Conservation (phyloP, 2,329 filamentous ascomycete species). For the Alternaria gaisen region DNA sequence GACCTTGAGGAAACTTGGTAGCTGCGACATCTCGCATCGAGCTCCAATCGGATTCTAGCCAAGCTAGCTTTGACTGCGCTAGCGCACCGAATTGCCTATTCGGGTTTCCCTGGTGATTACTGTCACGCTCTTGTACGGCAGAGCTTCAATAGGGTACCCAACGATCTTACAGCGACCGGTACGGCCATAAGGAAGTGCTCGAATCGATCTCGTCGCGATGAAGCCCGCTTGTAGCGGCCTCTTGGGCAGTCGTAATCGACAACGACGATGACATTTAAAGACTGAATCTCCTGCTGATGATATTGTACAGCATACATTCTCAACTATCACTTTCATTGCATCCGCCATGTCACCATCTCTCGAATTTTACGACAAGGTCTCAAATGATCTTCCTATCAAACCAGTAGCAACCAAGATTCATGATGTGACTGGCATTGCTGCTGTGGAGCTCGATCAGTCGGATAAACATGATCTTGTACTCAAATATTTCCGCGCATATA, state of each 20-base stretch:
- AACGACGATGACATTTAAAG: neutral
- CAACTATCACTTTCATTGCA: neutral
- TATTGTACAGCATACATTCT: neutral
- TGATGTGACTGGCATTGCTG: constrained; percentile 13
- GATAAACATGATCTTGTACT: constrained; percentile 19
- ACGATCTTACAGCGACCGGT: neutral
- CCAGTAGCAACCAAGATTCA: constrained; percentile 20
- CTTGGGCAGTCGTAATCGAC: neutral
- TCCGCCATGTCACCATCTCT: constrained; percentile 18
- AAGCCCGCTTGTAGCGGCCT: neutral
- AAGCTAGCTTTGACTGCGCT: neutral
- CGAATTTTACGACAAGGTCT: constrained; percentile 20
- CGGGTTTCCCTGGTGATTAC: neutral
- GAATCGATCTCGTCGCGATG: neutral
- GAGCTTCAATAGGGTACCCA: neutral
- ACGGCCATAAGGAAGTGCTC: neutral
- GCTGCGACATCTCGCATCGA: constrained; percentile 10
- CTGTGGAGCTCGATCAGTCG: constrained; percentile 9
- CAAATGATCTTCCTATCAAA: constrained; percentile 17
- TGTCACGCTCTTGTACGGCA: neutral
- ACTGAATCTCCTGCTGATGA: neutral
- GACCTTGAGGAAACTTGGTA: neutral
- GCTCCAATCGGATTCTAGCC: constrained; percentile 3
- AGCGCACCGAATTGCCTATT: neutral
- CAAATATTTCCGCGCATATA: constrained; percentile 19